Evolutionary conservation across 2,329 filamentous ascomycete species (phyloP), one percentile per base, ranked within the genome.

Genomic region (Fusarium piperis): DNA sequence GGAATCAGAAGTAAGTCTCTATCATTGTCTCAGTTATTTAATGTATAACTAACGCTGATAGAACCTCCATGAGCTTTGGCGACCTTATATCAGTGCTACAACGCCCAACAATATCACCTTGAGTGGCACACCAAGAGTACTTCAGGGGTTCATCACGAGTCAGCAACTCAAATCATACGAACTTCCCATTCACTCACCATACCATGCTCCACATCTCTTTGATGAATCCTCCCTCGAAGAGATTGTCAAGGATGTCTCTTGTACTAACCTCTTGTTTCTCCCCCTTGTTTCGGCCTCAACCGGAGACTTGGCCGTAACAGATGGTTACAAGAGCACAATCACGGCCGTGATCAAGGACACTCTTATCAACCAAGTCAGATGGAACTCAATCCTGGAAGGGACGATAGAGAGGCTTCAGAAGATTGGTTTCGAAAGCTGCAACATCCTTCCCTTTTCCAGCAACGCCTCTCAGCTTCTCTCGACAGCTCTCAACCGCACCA

Each of bases 81-180:
- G 48, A 6, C 71, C 71, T 1, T 78, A 76, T 56, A 72, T 78
- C 39, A 78, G 75, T n/a, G 76, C 77, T 0, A 67, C 66, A 11
- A 67, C 70, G 7, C 74, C 70, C 11, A 70, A 61, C 15, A 67
- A 64, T 51, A 26, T 71, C 16, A 77, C 76, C 6, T 57, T 78
- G 30, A 78, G 76, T 23, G 77, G 76, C 1, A 71, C 72, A 2
- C 77, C 77, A 7, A 26, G n/a, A 3, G 48, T 73, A 1, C 53
- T 78, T 30, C 44, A 59, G 12, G 33, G 41, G 2, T 76, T 78
- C 51, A 11, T 76, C 28, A 20, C 59, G 4, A 20, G 38, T 3
- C 39, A 67, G 11, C 58, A 71, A 52, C 18, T 72, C 32, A 70
- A 65, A 20, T 16, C 62, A 10, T 66, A 74, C 23, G 57, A 58